Conservation (phyloP, 768 basidiomycete genomes). For the Russula sp. region DNA sequence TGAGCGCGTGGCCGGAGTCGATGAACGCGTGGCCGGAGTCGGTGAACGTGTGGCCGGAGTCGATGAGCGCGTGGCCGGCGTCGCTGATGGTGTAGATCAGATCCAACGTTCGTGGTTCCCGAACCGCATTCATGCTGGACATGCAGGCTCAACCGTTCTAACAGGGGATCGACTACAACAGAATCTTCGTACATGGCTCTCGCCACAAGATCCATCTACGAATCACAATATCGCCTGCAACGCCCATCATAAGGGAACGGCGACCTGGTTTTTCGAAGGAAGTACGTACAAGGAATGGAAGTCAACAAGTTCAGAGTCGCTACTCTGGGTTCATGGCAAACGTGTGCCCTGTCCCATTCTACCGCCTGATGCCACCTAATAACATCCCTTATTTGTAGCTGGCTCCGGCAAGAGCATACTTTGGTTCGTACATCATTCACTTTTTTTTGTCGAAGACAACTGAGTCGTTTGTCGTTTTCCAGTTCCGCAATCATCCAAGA, state of each 20-base stretch:
- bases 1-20: no score
- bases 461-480: not conserved
- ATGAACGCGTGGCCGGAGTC: no score
- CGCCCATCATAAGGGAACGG: not conserved
- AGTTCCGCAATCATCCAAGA: constrained; percentile 12
- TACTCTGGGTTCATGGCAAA: constrained; percentile 16
- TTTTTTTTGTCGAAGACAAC: not conserved
- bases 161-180: not conserved
- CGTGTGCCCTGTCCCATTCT: not conserved
- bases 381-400: not conserved
- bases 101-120: not conserved
- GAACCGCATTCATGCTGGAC: no score
- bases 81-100: no score
- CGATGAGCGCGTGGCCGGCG: no score
- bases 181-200: constrained; percentile 3
- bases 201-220: constrained; percentile 8
- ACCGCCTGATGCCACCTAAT: not conserved
- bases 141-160: not conserved
- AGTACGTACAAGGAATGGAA: constrained; percentile 3
- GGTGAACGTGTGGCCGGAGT: no score
- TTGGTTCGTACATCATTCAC: not conserved
- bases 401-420: constrained; percentile 19
- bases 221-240: not conserved
- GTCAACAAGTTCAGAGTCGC: not conserved
- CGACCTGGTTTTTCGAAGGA: constrained; percentile 10